phyloP scores from a whole-genome alignment of 495 filamentous ascomycete species.

The Aspergillus baeticus region DNA sequence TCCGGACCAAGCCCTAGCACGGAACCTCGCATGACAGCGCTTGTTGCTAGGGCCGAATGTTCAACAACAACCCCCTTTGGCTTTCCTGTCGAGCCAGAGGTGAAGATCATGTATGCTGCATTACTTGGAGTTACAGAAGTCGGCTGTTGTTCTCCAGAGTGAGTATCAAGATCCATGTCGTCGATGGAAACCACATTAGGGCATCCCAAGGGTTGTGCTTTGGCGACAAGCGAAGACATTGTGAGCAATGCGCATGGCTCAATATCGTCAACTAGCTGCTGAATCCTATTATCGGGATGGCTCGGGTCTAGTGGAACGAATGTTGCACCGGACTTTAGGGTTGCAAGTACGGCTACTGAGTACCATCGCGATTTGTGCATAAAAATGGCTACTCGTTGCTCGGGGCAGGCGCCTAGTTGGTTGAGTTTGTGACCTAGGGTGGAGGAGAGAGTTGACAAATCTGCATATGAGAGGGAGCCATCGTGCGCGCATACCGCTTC shows the following conservation, averaged over 20 bases:
- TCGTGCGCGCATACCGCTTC: conserved; percentile 3
- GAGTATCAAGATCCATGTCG: neutral
- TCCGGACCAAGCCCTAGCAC: conserved; percentile 2
- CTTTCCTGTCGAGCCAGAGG: conserved; percentile 10
- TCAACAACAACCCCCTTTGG: conserved; percentile 9
- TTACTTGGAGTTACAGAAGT: neutral
- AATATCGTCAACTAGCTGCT: conserved; percentile 1
- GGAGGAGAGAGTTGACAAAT: conserved; percentile 16
- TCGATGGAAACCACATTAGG: neutral
- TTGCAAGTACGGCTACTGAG: conserved; percentile 3
- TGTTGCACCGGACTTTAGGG: conserved; percentile 3
- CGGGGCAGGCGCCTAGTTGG: conserved; percentile 49
- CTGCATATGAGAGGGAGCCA: neutral
- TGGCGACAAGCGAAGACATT: neutral
- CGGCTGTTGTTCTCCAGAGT: neutral
- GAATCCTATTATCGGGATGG: neutral
- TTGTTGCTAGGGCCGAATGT: conserved; percentile 1
- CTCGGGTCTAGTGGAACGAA: conserved; percentile 11
- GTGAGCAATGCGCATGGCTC: conserved; percentile 1
- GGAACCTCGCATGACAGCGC: conserved; percentile 1
- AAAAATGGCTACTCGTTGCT: conserved; percentile 25
- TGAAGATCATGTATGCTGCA: conserved; percentile 12
- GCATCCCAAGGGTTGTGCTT: neutral
- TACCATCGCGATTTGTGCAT: conserved; percentile 5
- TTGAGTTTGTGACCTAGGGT: conserved; percentile 41